phyloP scores from a whole-genome alignment of 2,329 filamentous ascomycete species.

The Lojkania enalia region DNA sequence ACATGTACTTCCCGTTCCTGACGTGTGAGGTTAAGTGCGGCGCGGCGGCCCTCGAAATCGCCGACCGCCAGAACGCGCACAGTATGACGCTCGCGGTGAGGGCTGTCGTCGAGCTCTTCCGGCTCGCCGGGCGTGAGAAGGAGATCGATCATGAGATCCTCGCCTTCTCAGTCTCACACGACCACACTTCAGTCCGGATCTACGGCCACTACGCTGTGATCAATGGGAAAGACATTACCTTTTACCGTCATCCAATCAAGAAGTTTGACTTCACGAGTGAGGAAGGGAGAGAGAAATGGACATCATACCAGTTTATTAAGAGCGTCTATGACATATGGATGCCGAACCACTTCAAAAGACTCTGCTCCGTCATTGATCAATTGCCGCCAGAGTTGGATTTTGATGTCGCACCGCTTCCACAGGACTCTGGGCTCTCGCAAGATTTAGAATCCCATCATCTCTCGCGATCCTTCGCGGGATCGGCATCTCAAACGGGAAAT shows the following conservation, averaged over 20 bases:
- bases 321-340: slow-evolving; percentile 12
- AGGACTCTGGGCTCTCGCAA: background rate
- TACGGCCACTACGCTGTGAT: slow-evolving; percentile 18
- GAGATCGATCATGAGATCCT: slow-evolving; percentile 19
- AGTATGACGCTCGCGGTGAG: slow-evolving; percentile 6
- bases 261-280: slow-evolving; percentile 6
- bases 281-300: slow-evolving; percentile 3
- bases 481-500: too few relatives aligned
- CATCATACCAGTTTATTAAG: slow-evolving; percentile 4
- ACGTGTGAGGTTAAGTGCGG: slow-evolving; percentile 21
- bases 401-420: slow-evolving; percentile 3
- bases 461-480: too few relatives aligned
- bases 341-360: slow-evolving; percentile 6
- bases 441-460: too few relatives aligned
- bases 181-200: slow-evolving; percentile 15
- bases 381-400: slow-evolving; percentile 7
- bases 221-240: slow-evolving; percentile 12
- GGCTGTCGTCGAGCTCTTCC: slow-evolving; percentile 13
- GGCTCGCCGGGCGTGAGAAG: slow-evolving; percentile 16
- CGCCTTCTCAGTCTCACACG: slow-evolving; percentile 20
- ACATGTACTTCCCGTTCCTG: slow-evolving; percentile 22
- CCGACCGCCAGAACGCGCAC: slow-evolving; percentile 22
- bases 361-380: slow-evolving; percentile 12
- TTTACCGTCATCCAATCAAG: slow-evolving; percentile 18
- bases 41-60: slow-evolving; percentile 6